phyloP scores from a whole-genome alignment of 371 early-diverging fungal genomes.

The Mortierella sp. region DNA sequence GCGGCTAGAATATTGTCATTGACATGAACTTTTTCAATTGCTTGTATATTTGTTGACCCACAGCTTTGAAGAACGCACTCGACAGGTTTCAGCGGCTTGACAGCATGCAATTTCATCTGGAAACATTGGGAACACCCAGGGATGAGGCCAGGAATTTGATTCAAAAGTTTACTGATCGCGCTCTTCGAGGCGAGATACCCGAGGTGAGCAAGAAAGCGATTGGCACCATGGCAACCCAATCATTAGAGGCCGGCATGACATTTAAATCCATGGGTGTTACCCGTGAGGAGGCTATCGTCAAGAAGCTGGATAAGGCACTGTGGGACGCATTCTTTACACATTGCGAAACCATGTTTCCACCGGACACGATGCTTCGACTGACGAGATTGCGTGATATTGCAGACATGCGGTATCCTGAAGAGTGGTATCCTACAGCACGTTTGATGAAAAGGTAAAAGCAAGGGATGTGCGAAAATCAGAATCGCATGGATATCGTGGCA shows the following conservation, averaged over 20 bases:
- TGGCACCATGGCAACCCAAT: constrained; percentile 18
- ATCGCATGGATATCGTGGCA: no score
- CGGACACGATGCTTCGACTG: constrained; percentile 23
- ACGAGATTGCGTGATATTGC: constrained; percentile 67
- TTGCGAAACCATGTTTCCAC: constrained; percentile 27
- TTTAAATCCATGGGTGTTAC: constrained; percentile 49
- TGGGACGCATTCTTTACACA: constrained; percentile 47
- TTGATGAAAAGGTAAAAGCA: constrained; percentile 67
- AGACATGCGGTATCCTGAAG: constrained; percentile 83
- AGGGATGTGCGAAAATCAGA: no score
- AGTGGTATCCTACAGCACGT: constrained; percentile 83
- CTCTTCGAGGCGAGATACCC: constrained; percentile 20
- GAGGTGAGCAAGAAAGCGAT: constrained; percentile 31
- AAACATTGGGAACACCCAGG: constrained; percentile 28
- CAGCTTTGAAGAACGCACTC: constrained; percentile 34
- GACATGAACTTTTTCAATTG: background rate
- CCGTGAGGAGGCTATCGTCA: constrained; percentile 30
- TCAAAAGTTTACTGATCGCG: constrained; percentile 5
- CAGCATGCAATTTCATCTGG: constrained; percentile 24
- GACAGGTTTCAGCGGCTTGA: constrained; percentile 22
- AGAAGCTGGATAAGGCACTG: constrained; percentile 29
- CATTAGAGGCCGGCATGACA: constrained; percentile 51
- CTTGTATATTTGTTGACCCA: background rate
- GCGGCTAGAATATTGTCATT: background rate
- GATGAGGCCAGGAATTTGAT: constrained; percentile 20